phyloP scores from a whole-genome alignment of 2,329 filamentous ascomycete species.

The Lachnellula subtilissima region DNA sequence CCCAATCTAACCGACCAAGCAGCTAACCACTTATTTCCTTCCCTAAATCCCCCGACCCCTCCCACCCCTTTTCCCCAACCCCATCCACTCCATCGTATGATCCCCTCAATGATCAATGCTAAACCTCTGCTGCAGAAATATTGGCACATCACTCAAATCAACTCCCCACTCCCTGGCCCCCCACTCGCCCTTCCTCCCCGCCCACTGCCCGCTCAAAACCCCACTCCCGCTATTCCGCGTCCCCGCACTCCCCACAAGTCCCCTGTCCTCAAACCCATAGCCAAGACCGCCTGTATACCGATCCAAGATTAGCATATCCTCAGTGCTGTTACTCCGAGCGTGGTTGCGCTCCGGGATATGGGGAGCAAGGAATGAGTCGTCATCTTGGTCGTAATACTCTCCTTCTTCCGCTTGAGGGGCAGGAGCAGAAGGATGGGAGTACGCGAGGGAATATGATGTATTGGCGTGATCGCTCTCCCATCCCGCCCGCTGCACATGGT shows the following conservation, averaged over 20 bases:
- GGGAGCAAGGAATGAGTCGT: constrained; percentile 3
- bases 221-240: constrained; percentile 8
- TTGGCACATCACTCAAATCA: constrained; percentile 24
- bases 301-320: constrained; percentile 24
- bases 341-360: not conserved
- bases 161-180: constrained; percentile 16
- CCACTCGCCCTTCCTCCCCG: constrained; percentile 10
- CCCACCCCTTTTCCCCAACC: not conserved
- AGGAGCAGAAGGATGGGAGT: not conserved
- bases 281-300: constrained; percentile 20
- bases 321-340: constrained; percentile 11
- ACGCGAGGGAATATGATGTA: not conserved
- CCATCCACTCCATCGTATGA: not conserved
- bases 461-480: not conserved
- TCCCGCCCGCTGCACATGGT: not conserved
- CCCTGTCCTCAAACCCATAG: constrained; percentile 20
- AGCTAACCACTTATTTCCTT: not conserved
- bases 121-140: constrained; percentile 15
- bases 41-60: not conserved
- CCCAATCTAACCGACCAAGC: not conserved
- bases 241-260: constrained; percentile 16
- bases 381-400: constrained; percentile 2
- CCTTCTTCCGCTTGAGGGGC: not conserved
- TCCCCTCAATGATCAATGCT: not conserved
- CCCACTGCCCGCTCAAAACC: not conserved